These are phyloP conservation scores for Calonectria naviculata DNA, from an alignment of 2,329 filamentous ascomycete genomes.

Conservation along the genomic window DNA sequence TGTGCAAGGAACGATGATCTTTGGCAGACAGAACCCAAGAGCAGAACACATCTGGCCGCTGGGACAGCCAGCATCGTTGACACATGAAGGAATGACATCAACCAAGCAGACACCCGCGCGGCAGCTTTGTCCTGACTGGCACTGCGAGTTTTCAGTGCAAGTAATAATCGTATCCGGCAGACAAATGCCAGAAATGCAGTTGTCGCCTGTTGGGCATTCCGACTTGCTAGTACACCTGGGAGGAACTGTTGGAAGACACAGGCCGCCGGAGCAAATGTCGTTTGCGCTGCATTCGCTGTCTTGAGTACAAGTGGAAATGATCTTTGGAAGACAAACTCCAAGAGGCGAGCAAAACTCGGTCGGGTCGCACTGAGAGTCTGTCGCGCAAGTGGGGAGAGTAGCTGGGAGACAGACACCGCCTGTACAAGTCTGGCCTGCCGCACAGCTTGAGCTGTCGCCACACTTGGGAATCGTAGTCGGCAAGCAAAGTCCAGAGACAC, in stretches of 20 bases:
- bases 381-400: background rate
- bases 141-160: background rate
- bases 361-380: background rate
- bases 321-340: background rate
- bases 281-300: background rate
- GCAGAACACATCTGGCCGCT: background rate
- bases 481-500: background rate
- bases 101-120: background rate
- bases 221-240: background rate
- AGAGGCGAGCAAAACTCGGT: background rate
- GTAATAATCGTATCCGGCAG: background rate
- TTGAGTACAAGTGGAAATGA: background rate
- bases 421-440: background rate
- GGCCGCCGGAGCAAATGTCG: background rate
- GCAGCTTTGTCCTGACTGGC: background rate
- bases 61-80: background rate
- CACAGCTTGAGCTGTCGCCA: background rate
- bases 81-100: background rate
- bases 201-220: background rate
- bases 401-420: background rate
- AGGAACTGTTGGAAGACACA: background rate
- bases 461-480: background rate
- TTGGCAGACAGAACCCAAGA: conserved; percentile 5
- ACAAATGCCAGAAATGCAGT: background rate
- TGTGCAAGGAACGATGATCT: background rate